Percentiles rank a stretch among this genome's conserved stretches.
Evolutionary conservation across 2,329 filamentous ascomycete species (phyloP).

Genomic region (Aspergillus felis): DNA sequence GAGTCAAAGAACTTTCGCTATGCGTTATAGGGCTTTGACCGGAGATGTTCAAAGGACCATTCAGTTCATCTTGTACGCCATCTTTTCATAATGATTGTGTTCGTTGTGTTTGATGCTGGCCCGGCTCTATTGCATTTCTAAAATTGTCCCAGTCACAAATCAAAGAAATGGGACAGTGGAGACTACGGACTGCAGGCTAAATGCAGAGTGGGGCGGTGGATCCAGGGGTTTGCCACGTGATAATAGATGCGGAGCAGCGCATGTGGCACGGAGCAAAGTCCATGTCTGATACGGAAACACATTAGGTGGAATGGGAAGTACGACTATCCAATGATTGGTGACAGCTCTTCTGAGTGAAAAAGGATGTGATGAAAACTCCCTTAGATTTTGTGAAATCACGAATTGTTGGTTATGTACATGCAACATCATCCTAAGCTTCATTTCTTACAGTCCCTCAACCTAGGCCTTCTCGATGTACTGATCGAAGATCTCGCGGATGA

Average conservation of each 20-base stretch:
- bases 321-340: not conserved
- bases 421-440: not conserved
- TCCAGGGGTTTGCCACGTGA: not conserved
- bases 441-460: not conserved
- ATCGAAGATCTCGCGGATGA: constrained; percentile 67
- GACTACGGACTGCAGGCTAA: not conserved
- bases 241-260: not conserved
- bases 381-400: not conserved
- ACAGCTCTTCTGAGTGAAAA: too few species aligned
- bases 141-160: not conserved
- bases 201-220: not conserved
- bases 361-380: not conserved
- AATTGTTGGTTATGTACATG: not conserved
- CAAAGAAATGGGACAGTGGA: not conserved
- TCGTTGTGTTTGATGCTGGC: not conserved
- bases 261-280: not conserved
- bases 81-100: not conserved
- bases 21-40: constrained; percentile 8
- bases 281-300: not conserved
- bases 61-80: not conserved
- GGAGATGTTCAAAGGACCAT: not conserved
- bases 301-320: not conserved
- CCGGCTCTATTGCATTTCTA: too few species aligned
- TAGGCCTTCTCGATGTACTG: constrained; percentile 62
- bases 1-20: constrained; percentile 35